Percentiles rank a stretch among this genome's conserved stretches.
Conservation (phyloP, 2,329 filamentous ascomycete genomes). For the Fusarium domesticum region DNA sequence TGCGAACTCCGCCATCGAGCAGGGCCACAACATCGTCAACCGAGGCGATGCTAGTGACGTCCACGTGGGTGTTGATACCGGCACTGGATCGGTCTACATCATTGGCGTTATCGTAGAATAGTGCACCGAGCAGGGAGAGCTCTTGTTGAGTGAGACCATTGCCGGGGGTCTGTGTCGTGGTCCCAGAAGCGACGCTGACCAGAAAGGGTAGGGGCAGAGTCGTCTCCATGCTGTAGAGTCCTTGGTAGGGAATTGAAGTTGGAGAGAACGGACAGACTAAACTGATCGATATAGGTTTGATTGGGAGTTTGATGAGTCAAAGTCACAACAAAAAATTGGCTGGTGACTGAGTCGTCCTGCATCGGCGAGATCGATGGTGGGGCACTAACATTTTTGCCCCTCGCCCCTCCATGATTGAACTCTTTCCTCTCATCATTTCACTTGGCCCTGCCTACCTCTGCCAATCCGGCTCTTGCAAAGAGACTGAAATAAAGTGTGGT, state of each 20-base stretch:
- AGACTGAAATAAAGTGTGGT: conserved; percentile 33
- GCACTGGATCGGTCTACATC: conserved; percentile 48
- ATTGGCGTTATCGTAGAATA: conserved; percentile 55
- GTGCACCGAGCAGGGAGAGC: conserved; percentile 56
- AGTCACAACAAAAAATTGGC: conserved; percentile 22
- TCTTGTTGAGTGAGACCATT: conserved; percentile 56
- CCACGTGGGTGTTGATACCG: conserved; percentile 66
- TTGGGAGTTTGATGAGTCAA: conserved; percentile 25
- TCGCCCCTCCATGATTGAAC: conserved; percentile 20
- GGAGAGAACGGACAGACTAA: not conserved
- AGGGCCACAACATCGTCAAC: conserved; percentile 73
- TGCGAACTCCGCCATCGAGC: conserved; percentile 80
- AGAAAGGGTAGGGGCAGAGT: conserved; percentile 63
- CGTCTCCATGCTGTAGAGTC: conserved; percentile 54
- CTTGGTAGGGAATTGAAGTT: conserved; percentile 10
- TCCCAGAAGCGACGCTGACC: conserved; percentile 53
- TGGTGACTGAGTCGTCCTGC: conserved; percentile 27
- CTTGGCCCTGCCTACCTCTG: not conserved
- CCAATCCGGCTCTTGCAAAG: conserved; percentile 19
- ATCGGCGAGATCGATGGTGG: conserved; percentile 29
- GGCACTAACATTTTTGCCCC: conserved; percentile 28
- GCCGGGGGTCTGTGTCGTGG: conserved; percentile 45
- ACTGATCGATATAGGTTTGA: conserved; percentile 2
- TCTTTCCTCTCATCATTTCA: conserved; percentile 1
- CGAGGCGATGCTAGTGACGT: conserved; percentile 67